Base-by-base conservation (phyloP, 2,329 filamentous ascomycete genomes). In the Phialophora chinensis region DNA sequence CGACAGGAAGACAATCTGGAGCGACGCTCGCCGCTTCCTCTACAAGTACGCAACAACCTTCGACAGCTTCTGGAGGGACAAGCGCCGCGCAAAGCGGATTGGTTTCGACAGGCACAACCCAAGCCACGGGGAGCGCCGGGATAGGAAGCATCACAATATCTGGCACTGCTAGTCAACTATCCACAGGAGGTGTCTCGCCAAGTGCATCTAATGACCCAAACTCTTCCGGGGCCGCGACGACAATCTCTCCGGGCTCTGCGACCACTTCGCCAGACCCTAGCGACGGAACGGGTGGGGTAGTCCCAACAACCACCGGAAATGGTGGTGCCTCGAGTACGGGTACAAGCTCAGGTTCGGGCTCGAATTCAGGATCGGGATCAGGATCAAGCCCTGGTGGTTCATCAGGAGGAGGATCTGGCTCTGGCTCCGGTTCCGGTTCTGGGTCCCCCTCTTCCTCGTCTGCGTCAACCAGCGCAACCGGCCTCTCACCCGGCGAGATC, bases 401-500 rank as follows among this genome's bases (percentile, higher is more conserved):
- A 44, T 50, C 42, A 56, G 56, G 31, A 10, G 33, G 53, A n/a
- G 57, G 53, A 1, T 59, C 62, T 20, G 64, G 60, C 20, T 58
- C 67, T 38, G 57, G 31, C n/a, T 55, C 66, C 11, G 54, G 62
- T 20, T 47, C 47, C 4, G 42, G 55, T 20, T 27, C 56, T 4
- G 44, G 31, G 14, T 31, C 68, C 49, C 23, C 31, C 42, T 63
- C 65, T 52, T 49, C 58, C 23, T 62, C 62, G 17, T 23, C 58
- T 20, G 42, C 62, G 7, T 57, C 54, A 55, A 31, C 49, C 14
- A 52, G 44, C 25, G 52, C 59, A 27, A 55, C 25, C 11, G 49
- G 57, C 27, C 60, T 72, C 12, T 72, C 70, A 8, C 58, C 65
- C 29, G 69, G 62, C 49, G 65, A 69, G 38, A 66, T 68, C 20